phyloP scores from a whole-genome alignment of 2,329 filamentous ascomycete genomes.

The Trichoderma breve region DNA sequence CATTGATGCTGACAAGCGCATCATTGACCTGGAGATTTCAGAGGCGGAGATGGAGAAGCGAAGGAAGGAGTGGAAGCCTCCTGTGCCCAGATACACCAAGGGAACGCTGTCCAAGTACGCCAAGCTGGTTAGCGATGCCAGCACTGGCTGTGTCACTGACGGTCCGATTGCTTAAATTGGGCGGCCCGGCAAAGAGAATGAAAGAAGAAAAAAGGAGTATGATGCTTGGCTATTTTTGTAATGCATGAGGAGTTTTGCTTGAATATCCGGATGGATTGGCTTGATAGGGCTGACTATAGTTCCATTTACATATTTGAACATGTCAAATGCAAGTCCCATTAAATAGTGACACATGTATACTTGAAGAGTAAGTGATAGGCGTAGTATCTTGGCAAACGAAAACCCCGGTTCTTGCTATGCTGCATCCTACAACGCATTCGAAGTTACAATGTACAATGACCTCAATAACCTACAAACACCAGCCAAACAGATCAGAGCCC shows the following conservation, averaged over 20 bases:
- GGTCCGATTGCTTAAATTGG: constrained; percentile 27
- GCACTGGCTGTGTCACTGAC: constrained; percentile 59
- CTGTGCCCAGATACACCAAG: constrained; percentile 55
- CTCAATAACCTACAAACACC: constrained; percentile 2
- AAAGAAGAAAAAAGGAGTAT: neutral
- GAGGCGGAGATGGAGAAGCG: constrained; percentile 62
- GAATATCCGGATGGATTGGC: constrained; percentile 10
- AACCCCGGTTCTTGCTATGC: neutral
- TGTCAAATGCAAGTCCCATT: neutral
- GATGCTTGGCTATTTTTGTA: neutral
- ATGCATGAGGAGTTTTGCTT: constrained; percentile 11
- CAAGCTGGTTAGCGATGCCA: constrained; percentile 55
- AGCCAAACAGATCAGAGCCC: neutral
- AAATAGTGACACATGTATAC: neutral
- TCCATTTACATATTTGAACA: neutral
- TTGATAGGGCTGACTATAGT: neutral
- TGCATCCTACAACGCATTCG: neutral
- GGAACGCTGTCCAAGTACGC: constrained; percentile 73
- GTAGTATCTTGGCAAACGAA: neutral
- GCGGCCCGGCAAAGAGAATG: neutral
- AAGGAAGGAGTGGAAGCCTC: constrained; percentile 60
- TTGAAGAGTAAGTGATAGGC: neutral
- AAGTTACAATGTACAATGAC: neutral
- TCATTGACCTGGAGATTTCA: constrained; percentile 65
- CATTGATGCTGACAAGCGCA: constrained; percentile 75